Base-by-base conservation (phyloP, 2,329 filamentous ascomycete species). In the Helicocarpus griseus region DNA sequence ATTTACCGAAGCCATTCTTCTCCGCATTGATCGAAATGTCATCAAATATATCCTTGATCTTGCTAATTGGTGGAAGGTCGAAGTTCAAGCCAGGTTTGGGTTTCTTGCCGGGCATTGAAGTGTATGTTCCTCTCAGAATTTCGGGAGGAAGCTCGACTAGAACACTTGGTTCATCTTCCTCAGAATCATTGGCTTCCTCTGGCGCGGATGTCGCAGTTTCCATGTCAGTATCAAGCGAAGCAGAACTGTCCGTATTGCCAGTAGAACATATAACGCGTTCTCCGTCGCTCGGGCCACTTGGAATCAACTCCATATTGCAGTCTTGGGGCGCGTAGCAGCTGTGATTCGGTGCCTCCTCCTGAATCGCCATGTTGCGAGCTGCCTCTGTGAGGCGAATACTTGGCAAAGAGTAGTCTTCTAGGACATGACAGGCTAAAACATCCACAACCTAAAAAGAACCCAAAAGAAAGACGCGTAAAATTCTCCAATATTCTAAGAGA, bases 31-130 rank as follows among this genome's bases (percentile, higher is more conserved):
- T 50, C 0, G 73, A 68, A 36, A 82, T 71, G 28, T 77, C 69
- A 1, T 58, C 59, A 51, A 83, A 77, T 8, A 79, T 78, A 1
- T 75, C 70, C 2, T 69, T 48, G 5, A 78, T 71, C 19, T 71
- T 63, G 8, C 65, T 66, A 0, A 79, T 56, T 3, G 77, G 77
- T 5, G 75, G 74, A 2, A 77, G 61, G 14, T 48, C 63, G 0
- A 58, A 51, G 47, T 73, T 63, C 3, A 63, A 41, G 7, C 59
- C 59, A 33, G 52, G 57, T 43, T 58, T 60, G 5, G 55, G 55
- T 39, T 50, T 53, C 38, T 50, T 36, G 19, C 51, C 52, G 11
- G 56, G 55, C 40, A 56, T 31, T 11, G 50, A 45, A 4, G 48
- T 38, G 35, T 57, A 57, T 17, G 49, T 54, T 5, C 56, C 56